phyloP scores from a whole-genome alignment of 225 moss, liverwort and hornwort genomes.

The Pleurozium schreberi region DNA sequence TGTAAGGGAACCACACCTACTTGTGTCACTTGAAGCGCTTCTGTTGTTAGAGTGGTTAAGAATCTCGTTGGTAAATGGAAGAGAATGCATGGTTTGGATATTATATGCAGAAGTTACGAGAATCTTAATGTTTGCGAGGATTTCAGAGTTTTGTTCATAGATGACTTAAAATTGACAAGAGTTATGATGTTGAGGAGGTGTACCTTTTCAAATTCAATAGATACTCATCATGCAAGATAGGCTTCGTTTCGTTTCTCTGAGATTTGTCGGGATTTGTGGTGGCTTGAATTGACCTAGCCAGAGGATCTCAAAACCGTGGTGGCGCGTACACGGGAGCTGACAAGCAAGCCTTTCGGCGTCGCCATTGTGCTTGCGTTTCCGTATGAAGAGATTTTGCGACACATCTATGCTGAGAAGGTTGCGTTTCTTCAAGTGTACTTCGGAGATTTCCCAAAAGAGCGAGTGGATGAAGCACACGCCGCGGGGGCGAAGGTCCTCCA shows the following conservation, averaged over 20 bases:
- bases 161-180: background rate
- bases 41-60: no score
- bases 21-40: no score
- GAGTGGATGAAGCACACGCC: slow-evolving; percentile 47
- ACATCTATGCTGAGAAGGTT: slow-evolving; percentile 49
- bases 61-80: no score
- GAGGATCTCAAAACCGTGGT: slow-evolving; percentile 39
- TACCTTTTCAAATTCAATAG: background rate
- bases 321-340: slow-evolving; percentile 47
- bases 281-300: slow-evolving; percentile 1
- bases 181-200: background rate
- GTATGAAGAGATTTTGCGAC: slow-evolving; percentile 34
- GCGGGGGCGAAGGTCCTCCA: slow-evolving; percentile 69
- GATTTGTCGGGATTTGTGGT: background rate
- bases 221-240: background rate
- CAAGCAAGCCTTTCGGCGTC: slow-evolving; percentile 61
- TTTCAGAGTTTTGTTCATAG: background rate
- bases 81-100: background rate
- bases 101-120: background rate
- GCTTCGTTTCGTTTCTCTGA: background rate
- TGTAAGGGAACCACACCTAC: no score
- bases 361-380: slow-evolving; percentile 49
- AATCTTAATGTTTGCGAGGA: background rate
- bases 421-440: slow-evolving; percentile 58
- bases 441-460: slow-evolving; percentile 53